Percentiles rank a stretch among this genome's conserved stretches.
These are phyloP conservation scores for Filobasidium wieringae DNA, from an alignment of 768 basidiomycete species.

Conservation along the genomic window DNA sequence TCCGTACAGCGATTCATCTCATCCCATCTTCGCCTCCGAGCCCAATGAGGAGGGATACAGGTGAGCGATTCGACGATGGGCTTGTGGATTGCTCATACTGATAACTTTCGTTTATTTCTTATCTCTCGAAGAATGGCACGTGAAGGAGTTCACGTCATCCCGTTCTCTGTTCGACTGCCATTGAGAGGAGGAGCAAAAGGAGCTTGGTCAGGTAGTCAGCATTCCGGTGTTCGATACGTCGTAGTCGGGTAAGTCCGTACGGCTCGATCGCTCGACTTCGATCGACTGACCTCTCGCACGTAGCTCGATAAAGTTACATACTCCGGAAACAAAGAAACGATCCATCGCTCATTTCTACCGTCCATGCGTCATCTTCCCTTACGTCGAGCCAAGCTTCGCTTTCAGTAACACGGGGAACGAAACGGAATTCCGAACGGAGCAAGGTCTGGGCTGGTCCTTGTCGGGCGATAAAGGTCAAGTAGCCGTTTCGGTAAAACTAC, in stretches of 20 bases:
- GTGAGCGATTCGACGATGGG: too few relatives aligned
- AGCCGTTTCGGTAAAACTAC: constrained; percentile 54
- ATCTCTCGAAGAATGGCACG: constrained; percentile 45
- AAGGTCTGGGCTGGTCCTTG: constrained; percentile 45
- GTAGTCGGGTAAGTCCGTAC: constrained; percentile 57
- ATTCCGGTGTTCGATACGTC: constrained; percentile 63
- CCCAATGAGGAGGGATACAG: constrained; percentile 39
- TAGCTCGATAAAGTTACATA: constrained; percentile 66
- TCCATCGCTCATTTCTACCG: constrained; percentile 87
- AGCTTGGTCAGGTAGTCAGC: constrained; percentile 45
- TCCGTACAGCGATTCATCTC: constrained; percentile 39
- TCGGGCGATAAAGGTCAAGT: constrained; percentile 57
- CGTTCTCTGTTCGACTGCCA: constrained; percentile 61
- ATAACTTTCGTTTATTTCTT: constrained; percentile 56
- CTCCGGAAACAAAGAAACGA: constrained; percentile 48
- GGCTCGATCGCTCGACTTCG: not conserved
- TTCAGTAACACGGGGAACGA: constrained; percentile 54
- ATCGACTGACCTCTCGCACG: not conserved
- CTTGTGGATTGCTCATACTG: constrained; percentile 5
- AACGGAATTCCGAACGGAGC: constrained; percentile 49
- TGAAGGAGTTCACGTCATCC: constrained; percentile 58
- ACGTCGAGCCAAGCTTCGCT: constrained; percentile 51
- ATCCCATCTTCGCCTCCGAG: constrained; percentile 24
- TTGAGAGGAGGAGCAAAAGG: constrained; percentile 52
- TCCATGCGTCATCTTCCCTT: constrained; percentile 66